phyloP scores from a whole-genome alignment of 73 alveolate species.

The Paraurostyla sp. region DNA sequence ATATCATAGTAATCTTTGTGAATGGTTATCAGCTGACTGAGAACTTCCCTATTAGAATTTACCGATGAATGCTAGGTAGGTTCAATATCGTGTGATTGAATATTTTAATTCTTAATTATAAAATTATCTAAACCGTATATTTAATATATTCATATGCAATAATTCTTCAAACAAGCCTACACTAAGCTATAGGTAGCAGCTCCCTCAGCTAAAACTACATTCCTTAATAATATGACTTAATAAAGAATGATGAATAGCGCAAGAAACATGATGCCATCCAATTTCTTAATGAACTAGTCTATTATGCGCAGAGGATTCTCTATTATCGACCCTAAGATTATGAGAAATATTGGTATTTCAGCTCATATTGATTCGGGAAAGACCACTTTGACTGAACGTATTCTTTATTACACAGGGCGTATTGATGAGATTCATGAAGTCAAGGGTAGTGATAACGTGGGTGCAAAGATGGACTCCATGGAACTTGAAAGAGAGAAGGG shows the following conservation, averaged over 20 bases:
- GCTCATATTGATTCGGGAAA: conserved; percentile 98
- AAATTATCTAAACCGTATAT: conserved; percentile 23
- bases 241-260: neutral
- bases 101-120: neutral
- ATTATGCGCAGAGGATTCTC: conserved; percentile 60
- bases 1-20: conserved; percentile 86
- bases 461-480: conserved; percentile 99
- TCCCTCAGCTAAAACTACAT: neutral
- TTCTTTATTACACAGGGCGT: conserved; percentile 95
- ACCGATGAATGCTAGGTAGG: conserved; percentile 31
- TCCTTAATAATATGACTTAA: neutral
- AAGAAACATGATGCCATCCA: neutral
- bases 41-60: conserved; percentile 78
- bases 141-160: neutral
- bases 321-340: conserved; percentile 36
- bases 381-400: conserved; percentile 97
- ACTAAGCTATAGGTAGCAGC: neutral
- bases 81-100: neutral
- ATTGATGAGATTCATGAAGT: conserved; percentile 95
- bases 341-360: conserved; percentile 93
- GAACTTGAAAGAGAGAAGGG: conserved; percentile 98
- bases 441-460: conserved; percentile 97
- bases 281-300: neutral
- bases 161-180: conserved; percentile 26
- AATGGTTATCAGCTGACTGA: conserved; percentile 88